Evolutionary conservation across 306 rosid genomes (phyloP), one percentile per base, ranked within the genome.

Genomic region (Argentina anserina): DNA sequence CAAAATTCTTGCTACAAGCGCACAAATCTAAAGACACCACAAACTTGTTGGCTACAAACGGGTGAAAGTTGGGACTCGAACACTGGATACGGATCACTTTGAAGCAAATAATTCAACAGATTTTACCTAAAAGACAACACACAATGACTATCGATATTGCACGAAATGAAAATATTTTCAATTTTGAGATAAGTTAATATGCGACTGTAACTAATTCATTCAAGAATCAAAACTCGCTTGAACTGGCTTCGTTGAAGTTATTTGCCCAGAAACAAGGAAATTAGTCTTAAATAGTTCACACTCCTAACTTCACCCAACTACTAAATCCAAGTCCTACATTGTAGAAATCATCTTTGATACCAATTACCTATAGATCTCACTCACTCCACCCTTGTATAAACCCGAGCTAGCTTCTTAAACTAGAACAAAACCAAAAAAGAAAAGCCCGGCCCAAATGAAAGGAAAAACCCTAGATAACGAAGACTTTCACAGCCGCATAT

Each of bases 381-480:
- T 7, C 63, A 20, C 26, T 5, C 12, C 58, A 50, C 28, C 6
- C 28, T 3, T 9, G 31, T 23, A 46, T 18, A 6, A 53, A 20
- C 23, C 53, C 53, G 10, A 25, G 9, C 29, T 14, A 43, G 31
- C 28, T 28, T 2, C 3, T 0, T 26, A n/a, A 21, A n/a, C 45
- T 39, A 2, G 9, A 6, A 18, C 0, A 28, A 39, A 8, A 9
- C 1, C 3, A 25, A 58, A 26, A 10, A 6, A 3, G 8, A 21
- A 70, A 47, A 65, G 78, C 76, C 79, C 76, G 59, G 70, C 78
- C 84, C 73, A 66, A 34, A 3, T 72, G 7, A 36, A 5, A 4
- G 18, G 37, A 69, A 69, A 81, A 81, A 77, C 85, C 85, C 81
- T 77, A 81, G 71, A 18, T 49, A 31, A n/a, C 73, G 69, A 53